Base-by-base conservation (phyloP, 768 basidiomycete genomes). In the Sporobolomyces phaffii region DNA sequence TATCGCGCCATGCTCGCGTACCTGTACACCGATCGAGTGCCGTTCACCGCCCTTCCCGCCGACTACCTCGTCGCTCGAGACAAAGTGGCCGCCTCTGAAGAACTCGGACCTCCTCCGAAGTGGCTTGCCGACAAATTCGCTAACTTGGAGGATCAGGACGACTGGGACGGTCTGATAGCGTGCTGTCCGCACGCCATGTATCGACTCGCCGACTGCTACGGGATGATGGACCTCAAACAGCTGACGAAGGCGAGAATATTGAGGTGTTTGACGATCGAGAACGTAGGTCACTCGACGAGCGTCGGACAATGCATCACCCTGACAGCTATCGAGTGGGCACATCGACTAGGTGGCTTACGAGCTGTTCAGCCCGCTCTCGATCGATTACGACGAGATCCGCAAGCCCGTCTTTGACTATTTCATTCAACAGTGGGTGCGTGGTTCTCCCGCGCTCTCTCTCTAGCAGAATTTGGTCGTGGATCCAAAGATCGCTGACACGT, bases 141-240 rank as follows among this genome's bases (percentile, higher is more conserved):
- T 5, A 10, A n/a, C 15, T 26, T 50, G 13, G 8, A 8, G 8
- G 28, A 50, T 5, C 48, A 50, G 29, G 9, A 31, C n/a, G 11
- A 13, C 38, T n/a, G 26, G 17, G 18, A 15, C 6, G 15, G 26
- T 2, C 6, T 41, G 10, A 8, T 7, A 8, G 18, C 8, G 9
- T 54, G 52, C 45, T 22, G 1, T 22, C 53, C 53, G 31, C 53
- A 45, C 20, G 51, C 43, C 15, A 44, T 63, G 29, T 56, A 48
- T 36, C 44, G 62, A 26, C 53, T 63, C 38, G 62, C 53, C 7
- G 53, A 63, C 45, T 26, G 47, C 20, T 56, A 63, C 15, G 10
- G 29, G 10, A 7, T n/a, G 2, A 18, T 15, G 7, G 26, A 41
- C 5, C 44, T 62, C 18, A 17, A 26, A 22, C 7, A 20, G 10